Evolutionary conservation across 352 stramenopile species (phyloP).

Genomic region (Pilasporangium apinafurcum): DNA sequence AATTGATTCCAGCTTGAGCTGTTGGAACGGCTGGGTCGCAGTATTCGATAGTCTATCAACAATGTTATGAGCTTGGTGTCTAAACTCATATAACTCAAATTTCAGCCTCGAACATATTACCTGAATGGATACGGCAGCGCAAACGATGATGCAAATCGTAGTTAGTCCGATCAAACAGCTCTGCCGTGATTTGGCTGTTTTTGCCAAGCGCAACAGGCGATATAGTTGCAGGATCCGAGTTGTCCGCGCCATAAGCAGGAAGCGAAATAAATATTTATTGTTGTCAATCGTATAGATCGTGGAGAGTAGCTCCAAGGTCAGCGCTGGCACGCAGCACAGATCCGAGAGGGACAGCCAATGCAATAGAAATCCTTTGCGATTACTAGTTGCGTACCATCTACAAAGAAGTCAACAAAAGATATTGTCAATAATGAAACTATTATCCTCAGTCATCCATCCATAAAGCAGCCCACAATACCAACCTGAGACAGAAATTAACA

Average conservation of each 20-base stretch:
- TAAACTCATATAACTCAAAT: background rate
- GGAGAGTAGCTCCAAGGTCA: conserved; percentile 28
- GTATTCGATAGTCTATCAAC: conserved; percentile 49
- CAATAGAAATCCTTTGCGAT: conserved; percentile 42
- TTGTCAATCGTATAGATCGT: conserved; percentile 15
- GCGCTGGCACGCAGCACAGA: conserved; percentile 32
- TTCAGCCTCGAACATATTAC: conserved; percentile 8
- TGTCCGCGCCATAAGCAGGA: conserved; percentile 62
- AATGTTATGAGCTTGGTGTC: background rate
- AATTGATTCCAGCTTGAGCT: conserved; percentile 21
- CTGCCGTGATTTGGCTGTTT: conserved; percentile 51
- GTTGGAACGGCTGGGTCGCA: conserved; percentile 25
- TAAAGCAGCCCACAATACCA: background rate
- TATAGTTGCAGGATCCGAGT: conserved; percentile 58
- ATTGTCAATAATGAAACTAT: background rate
- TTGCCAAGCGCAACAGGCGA: conserved; percentile 46
- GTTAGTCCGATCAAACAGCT: conserved; percentile 44
- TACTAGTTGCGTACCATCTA: conserved; percentile 62
- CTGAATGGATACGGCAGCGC: conserved; percentile 46
- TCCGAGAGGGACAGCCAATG: conserved; percentile 66
- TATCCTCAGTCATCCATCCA: background rate
- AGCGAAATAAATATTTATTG: conserved; percentile 43
- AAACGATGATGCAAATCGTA: conserved; percentile 57
- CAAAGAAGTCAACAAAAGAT: background rate
- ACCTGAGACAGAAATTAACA: conserved; percentile 41